Evolutionary conservation across 1,284 basidiomycete genomes (phyloP).

Genomic region (Stygiomarasmius scandens): DNA sequence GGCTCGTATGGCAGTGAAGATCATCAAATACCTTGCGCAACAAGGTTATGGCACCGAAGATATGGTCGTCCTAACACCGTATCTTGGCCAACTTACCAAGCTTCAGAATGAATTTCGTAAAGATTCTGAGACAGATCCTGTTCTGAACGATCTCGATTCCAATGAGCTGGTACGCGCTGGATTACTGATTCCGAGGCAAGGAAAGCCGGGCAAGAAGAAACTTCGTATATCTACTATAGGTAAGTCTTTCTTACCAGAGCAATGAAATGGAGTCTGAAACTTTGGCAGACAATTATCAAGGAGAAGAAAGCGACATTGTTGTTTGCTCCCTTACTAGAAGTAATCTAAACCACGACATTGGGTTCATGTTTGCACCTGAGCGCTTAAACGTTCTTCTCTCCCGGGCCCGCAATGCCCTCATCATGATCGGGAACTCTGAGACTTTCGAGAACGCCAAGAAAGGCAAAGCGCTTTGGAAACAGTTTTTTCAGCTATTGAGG

Average conservation of each 20-base stretch:
- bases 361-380: slow-evolving; percentile 68
- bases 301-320: slow-evolving; percentile 70
- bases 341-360: slow-evolving; percentile 56
- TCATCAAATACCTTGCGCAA: slow-evolving; percentile 63
- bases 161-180: slow-evolving; percentile 60
- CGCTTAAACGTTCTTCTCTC: slow-evolving; percentile 71
- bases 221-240: slow-evolving; percentile 66
- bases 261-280: neutral
- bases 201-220: slow-evolving; percentile 40
- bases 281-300: slow-evolving; percentile 74
- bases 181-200: slow-evolving; percentile 39
- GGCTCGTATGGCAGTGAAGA: slow-evolving; percentile 63
- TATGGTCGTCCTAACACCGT: slow-evolving; percentile 68
- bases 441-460: slow-evolving; percentile 59
- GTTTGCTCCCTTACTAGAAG: slow-evolving; percentile 62
- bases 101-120: slow-evolving; percentile 44
- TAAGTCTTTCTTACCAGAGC: slow-evolving; percentile 29
- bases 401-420: slow-evolving; percentile 59
- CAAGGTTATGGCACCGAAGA: slow-evolving; percentile 65
- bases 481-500: slow-evolving; percentile 47
- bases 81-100: slow-evolving; percentile 63
- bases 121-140: slow-evolving; percentile 52
- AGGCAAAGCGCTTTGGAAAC: slow-evolving; percentile 52
- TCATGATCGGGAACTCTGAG: slow-evolving; percentile 63
- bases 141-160: slow-evolving; percentile 65